A percentile compares a stretch with the other conserved stretches of the same genome.
Conservation (phyloP, 23 red algal genomes). For the Agarophyton chilense region DNA sequence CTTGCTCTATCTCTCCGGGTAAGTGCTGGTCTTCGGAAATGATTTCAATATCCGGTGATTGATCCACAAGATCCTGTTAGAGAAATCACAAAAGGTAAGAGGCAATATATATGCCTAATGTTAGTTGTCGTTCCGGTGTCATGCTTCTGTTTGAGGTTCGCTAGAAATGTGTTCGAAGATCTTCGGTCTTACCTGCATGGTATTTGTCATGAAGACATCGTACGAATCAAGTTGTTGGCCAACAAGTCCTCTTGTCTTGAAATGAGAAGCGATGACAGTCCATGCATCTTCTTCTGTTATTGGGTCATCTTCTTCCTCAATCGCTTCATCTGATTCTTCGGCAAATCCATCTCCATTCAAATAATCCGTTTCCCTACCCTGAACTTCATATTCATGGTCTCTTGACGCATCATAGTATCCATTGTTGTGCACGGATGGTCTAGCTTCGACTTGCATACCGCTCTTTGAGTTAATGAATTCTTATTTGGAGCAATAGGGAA, state of each 20-base stretch:
- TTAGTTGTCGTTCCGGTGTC: not conserved
- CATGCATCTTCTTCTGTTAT: slow-evolving; percentile 89
- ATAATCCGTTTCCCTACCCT: slow-evolving; percentile 4
- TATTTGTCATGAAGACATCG: slow-evolving; percentile 90
- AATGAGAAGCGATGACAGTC: slow-evolving; percentile 93
- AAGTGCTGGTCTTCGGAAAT: slow-evolving; percentile 90
- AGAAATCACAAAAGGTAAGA: not conserved
- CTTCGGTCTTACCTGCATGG: slow-evolving; percentile 77
- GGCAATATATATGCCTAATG: not conserved
- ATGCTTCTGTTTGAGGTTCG: not conserved
- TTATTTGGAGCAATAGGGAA: not conserved
- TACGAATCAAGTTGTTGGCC: slow-evolving; percentile 96
- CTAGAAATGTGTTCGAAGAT: not conserved
- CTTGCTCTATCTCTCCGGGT: slow-evolving; percentile 75
- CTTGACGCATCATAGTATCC: not conserved
- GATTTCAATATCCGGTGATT: slow-evolving; percentile 84
- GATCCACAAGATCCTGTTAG: slow-evolving; percentile 81
- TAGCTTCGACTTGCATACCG: slow-evolving; percentile 9
- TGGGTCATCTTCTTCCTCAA: slow-evolving; percentile 43
- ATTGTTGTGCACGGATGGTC: slow-evolving; percentile 22
- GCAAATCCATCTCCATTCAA: slow-evolving; percentile 26
- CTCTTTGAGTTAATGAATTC: not conserved
- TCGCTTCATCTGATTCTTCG: slow-evolving; percentile 5
- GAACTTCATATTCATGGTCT: slow-evolving; percentile 9
- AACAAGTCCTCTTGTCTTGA: slow-evolving; percentile 92